Percentiles rank a stretch among this genome's conserved stretches.
These are phyloP conservation scores for Cytospora schulzeri DNA, from an alignment of 2,329 filamentous ascomycete genomes.

Conservation along the genomic window DNA sequence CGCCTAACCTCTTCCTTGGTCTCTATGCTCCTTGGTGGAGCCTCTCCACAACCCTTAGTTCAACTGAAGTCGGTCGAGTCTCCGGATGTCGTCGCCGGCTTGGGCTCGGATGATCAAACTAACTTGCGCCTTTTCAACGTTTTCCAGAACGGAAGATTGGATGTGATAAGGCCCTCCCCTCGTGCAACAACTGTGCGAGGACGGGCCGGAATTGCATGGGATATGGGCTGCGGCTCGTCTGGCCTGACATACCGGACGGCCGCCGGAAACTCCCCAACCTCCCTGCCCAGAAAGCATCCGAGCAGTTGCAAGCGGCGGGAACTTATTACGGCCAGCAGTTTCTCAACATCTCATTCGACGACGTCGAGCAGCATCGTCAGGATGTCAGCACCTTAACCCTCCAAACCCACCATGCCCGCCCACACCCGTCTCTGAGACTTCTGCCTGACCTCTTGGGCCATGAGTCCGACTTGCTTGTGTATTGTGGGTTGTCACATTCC, in stretches of 20 bases:
- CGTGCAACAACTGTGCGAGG: constrained; percentile 47
- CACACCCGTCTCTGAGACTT: constrained; percentile 34
- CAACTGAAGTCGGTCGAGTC: not conserved
- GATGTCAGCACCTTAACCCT: constrained; percentile 36
- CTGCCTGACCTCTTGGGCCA: constrained; percentile 35
- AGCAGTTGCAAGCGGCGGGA: constrained; percentile 32
- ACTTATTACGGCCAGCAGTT: constrained; percentile 41
- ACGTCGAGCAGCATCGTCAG: constrained; percentile 34
- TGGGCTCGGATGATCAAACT: constrained; percentile 3
- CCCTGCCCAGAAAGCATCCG: constrained; percentile 14
- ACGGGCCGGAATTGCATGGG: constrained; percentile 46
- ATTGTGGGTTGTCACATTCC: constrained; percentile 33
- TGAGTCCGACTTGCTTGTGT: constrained; percentile 36
- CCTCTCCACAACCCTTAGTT: not conserved
- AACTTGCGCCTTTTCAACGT: constrained; percentile 2
- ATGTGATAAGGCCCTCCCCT: constrained; percentile 46
- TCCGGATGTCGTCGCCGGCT: not conserved
- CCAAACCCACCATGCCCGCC: constrained; percentile 32
- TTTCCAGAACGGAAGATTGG: constrained; percentile 49
- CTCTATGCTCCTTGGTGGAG: not conserved
- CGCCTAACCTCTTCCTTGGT: not conserved
- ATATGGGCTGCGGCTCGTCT: constrained; percentile 49
- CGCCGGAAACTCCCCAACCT: constrained; percentile 36
- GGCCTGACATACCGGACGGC: constrained; percentile 51
- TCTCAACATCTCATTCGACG: constrained; percentile 43